Conservation (phyloP, 805 yeast species). For the Candida palmyrensis region DNA sequence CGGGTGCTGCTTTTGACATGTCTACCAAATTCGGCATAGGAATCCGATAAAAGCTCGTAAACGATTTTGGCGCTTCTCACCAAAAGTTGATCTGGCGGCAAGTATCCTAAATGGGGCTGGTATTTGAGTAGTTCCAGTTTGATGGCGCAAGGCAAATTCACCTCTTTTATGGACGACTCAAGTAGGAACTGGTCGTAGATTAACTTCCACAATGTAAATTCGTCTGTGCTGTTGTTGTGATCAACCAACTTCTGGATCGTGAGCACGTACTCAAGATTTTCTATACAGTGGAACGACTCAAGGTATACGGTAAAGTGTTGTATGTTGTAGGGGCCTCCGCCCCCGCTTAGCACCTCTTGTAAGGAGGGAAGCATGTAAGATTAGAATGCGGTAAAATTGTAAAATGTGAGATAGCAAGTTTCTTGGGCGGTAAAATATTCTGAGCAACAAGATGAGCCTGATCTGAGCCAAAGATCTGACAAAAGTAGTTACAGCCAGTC, state of each 20-base stretch:
- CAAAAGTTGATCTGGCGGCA: conserved; percentile 6
- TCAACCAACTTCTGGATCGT: conserved; percentile 16
- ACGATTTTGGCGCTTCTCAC: conserved; percentile 13
- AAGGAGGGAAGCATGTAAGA: too few species aligned
- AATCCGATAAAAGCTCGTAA: conserved; percentile 26
- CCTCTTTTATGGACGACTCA: conserved; percentile 26
- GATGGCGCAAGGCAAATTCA: conserved; percentile 26
- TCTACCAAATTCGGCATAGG: conserved; percentile 28
- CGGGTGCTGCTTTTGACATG: conserved; percentile 12
- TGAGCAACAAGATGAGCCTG: too few species aligned
- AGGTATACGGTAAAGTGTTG: conserved; percentile 21
- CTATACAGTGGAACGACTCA: conserved; percentile 27
- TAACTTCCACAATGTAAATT: conserved; percentile 19
- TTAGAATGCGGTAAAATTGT: too few species aligned
- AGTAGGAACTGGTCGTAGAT: conserved; percentile 22
- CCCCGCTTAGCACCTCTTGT: conserved; percentile 3
- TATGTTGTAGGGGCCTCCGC: conserved; percentile 1
- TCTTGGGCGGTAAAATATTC: too few species aligned
- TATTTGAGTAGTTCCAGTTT: conserved; percentile 12
- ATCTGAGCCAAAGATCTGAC: too few species aligned
- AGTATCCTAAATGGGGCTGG: conserved; percentile 1
- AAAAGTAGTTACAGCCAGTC: too few species aligned
- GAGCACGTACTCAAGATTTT: conserved; percentile 30
- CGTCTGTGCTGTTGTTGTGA: neutral
- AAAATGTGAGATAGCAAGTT: too few species aligned